Evolutionary conservation across 805 yeast genomes (phyloP).

Genomic region (Candida andamanensis): DNA sequence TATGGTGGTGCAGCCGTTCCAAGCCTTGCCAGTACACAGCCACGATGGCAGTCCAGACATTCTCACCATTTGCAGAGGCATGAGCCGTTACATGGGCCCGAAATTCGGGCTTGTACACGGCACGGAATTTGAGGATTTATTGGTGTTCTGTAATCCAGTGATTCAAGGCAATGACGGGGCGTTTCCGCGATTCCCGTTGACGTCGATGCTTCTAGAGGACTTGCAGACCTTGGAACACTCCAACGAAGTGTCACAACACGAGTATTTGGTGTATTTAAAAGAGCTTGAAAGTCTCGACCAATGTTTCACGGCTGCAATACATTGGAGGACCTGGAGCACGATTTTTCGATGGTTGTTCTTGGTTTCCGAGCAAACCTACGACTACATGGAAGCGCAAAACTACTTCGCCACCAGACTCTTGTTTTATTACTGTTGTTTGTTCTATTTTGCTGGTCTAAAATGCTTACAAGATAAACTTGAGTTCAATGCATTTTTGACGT

Average conservation of each 20-base stretch:
- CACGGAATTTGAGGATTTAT: conserved; percentile 1
- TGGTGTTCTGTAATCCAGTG: conserved; percentile 2
- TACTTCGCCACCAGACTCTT: conserved; percentile 20
- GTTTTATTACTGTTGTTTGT: conserved; percentile 17
- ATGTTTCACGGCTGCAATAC: no score
- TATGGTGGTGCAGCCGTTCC: conserved; percentile 24
- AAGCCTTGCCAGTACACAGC: conserved; percentile 20
- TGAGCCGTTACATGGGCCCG: conserved; percentile 8
- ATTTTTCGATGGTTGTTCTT: conserved; percentile 24
- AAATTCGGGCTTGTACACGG: conserved; percentile 7
- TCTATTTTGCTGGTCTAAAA: conserved; percentile 16
- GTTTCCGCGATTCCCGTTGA: background rate
- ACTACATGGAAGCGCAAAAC: conserved; percentile 13
- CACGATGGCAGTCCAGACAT: conserved; percentile 16
- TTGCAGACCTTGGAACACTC: background rate
- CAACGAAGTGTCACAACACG: background rate
- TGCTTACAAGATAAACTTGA: conserved; percentile 10
- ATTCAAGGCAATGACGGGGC: no score
- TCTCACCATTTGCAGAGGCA: conserved; percentile 16
- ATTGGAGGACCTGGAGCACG: no score
- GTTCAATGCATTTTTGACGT: conserved; percentile 20
- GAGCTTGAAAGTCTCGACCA: background rate
- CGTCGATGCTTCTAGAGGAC: background rate
- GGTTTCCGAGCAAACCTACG: conserved; percentile 13
- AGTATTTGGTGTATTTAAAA: conserved; percentile 11